Base-by-base conservation (phyloP, 164 flowering plant species). In the Tetracentron sinense region DNA sequence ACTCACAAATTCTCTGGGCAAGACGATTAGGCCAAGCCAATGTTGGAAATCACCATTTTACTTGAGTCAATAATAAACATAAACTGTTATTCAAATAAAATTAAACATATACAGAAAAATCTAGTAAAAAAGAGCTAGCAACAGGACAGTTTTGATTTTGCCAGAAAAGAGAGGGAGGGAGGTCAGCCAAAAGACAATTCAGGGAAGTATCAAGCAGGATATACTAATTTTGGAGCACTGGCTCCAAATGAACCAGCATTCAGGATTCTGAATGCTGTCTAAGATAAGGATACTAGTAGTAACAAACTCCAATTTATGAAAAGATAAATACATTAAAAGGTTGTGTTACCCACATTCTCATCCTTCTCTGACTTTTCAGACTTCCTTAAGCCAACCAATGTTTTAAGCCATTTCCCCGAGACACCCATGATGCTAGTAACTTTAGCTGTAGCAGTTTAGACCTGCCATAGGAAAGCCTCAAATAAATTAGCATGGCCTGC, bases 381-480 rank as follows among this genome's bases (percentile, higher is more conserved):
- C 68, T 86, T 92, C 77, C 77, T 90, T 30, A 80, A 69, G 60
- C 96, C 89, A 74, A 92, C 78, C 73, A 92, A 81, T 30, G 93
- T 78, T 75, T 66, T 86, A 33, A 92, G 72, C 98, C 98, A 92
- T 75, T 85, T 92, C 42, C 88, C 87, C 0, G 96, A 69, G 21
- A 77, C 85, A 60, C 95, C 98, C 96, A 92, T 92, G 62, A 64
- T 54, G 72, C 46, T 58, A 57, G 1, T 66, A 27, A 66, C 56
- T 63, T 50, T 21, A 58, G 55, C 64, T 66, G 44, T 61, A 61
- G 31, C 70, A 69, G 60, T 16, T 23, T 57, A 61, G 56, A 62
- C 75, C 85, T 81, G 82, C 26, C 56, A 70, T 44, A 56, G 19
- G 54, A 72, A 65, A 59, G 38, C 21, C 21, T 11, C 10, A 12